Percentiles rank a stretch among this genome's conserved stretches.
phyloP scores from a whole-genome alignment of 2,329 filamentous ascomycete species.

The Herpotrichia juniperi region DNA sequence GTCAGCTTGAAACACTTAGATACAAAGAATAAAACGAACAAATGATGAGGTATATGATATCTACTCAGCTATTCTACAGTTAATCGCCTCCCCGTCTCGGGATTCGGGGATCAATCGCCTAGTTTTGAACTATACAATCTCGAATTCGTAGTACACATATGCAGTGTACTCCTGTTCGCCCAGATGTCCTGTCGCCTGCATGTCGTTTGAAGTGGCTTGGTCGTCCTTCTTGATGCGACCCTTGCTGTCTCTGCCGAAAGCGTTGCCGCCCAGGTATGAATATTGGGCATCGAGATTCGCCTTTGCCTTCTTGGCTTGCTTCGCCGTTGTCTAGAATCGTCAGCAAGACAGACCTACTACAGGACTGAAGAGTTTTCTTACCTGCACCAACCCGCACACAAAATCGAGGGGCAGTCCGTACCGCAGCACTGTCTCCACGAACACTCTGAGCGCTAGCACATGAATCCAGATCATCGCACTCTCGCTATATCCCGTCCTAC shows the following conservation, averaged over 20 bases:
- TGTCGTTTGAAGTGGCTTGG: slow-evolving; percentile 75
- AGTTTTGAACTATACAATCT: slow-evolving; percentile 58
- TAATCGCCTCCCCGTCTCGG: neutral
- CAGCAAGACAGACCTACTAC: neutral
- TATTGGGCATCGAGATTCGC: slow-evolving; percentile 76
- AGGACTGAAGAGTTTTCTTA: slow-evolving; percentile 43
- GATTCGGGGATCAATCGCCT: neutral
- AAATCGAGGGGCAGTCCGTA: slow-evolving; percentile 93
- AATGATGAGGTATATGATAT: neutral
- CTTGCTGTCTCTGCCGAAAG: slow-evolving; percentile 91
- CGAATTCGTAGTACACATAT: slow-evolving; percentile 97
- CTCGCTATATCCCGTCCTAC: slow-evolving; percentile 93
- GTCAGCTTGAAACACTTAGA: neutral
- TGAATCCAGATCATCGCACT: slow-evolving; percentile 96
- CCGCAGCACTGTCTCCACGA: slow-evolving; percentile 96
- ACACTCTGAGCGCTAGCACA: slow-evolving; percentile 86
- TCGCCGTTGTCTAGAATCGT: slow-evolving; percentile 74
- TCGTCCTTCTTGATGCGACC: slow-evolving; percentile 92
- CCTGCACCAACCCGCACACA: slow-evolving; percentile 82
- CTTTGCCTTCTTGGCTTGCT: slow-evolving; percentile 76
- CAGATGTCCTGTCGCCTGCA: slow-evolving; percentile 74
- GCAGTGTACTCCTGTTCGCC: slow-evolving; percentile 88
- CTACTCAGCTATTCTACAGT: slow-evolving; percentile 4
- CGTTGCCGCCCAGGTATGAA: slow-evolving; percentile 92
- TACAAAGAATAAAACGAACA: neutral